A percentile compares a stretch with the other conserved stretches of the same genome.
These are phyloP conservation scores for Termitomyces sp. DNA, from an alignment of 768 basidiomycete genomes.

Conservation along the genomic window DNA sequence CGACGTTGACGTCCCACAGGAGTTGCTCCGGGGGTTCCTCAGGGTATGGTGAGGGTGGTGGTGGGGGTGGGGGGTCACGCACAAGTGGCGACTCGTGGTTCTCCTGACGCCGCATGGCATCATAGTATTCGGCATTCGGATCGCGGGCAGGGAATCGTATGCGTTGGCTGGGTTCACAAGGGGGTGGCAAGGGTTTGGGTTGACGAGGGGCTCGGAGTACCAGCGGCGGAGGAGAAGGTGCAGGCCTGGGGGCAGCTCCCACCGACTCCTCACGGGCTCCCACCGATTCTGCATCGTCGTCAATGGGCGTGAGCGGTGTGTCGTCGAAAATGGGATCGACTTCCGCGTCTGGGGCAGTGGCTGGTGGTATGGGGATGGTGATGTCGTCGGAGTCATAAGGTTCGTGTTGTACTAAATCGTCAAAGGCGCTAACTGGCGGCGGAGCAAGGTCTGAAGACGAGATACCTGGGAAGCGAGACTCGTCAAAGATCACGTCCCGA, in stretches of 20 bases:
- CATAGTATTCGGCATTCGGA: background rate
- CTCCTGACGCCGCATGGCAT: background rate
- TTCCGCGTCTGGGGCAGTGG: too few relatives aligned
- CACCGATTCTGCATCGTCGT: too few relatives aligned
- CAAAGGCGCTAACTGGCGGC: background rate
- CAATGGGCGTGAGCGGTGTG: too few relatives aligned
- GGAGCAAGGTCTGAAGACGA: background rate
- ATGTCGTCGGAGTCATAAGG: background rate
- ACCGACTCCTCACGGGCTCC: too few relatives aligned
- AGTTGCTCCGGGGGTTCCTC: background rate
- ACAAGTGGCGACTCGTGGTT: background rate
- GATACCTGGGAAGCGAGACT: conserved; percentile 23
- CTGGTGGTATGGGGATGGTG: background rate
- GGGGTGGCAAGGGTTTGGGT: background rate
- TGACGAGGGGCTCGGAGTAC: background rate
- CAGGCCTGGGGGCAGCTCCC: too few relatives aligned
- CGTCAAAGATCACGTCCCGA: conserved; percentile 25
- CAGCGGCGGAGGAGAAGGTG: background rate
- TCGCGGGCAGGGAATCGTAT: background rate
- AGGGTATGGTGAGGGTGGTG: background rate
- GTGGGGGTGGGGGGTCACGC: background rate
- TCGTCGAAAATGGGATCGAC: too few relatives aligned
- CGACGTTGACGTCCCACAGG: background rate
- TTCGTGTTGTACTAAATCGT: background rate
- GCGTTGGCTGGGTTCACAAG: background rate